A percentile compares a stretch with the other conserved stretches of the same genome.
These are phyloP conservation scores for Oryza meridionalis DNA, from an alignment of 176 grass and related monocot species.

Conservation along the genomic window DNA sequence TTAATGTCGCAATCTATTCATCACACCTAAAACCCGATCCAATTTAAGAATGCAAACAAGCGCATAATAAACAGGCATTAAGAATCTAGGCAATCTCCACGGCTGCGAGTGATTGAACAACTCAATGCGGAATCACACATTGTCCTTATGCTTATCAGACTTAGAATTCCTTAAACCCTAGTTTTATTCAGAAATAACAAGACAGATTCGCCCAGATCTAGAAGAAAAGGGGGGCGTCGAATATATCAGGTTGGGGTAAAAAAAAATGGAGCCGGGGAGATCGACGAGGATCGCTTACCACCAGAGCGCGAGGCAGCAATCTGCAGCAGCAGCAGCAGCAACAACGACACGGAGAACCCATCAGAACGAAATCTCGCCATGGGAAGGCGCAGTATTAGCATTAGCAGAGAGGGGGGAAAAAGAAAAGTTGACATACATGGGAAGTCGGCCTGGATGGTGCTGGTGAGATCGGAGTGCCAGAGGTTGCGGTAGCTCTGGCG, in stretches of 20 bases:
- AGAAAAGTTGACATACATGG: conserved; percentile 51
- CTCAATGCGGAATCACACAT: not conserved
- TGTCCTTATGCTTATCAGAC: not conserved
- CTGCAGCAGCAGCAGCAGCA: conserved; percentile 48
- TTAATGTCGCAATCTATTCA: not conserved
- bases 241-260: not conserved
- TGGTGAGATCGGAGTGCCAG: conserved; percentile 84
- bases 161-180: conserved; percentile 19
- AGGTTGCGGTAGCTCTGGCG: conserved; percentile 94
- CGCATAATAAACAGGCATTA: not conserved
- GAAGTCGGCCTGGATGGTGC: conserved; percentile 75
- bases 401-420: too few relatives aligned
- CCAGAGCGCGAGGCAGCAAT: conserved; percentile 86
- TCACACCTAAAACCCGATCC: not conserved
- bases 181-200: not conserved
- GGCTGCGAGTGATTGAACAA: not conserved
- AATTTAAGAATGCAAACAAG: not conserved
- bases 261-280: not conserved
- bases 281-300: conserved; percentile 59
- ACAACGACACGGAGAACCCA: not conserved
- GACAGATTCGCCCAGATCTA: conserved; percentile 28
- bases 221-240: too few relatives aligned
- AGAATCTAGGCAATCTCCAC: not conserved
- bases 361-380: not conserved
- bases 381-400: not conserved